Base-by-base conservation (phyloP, 2,329 filamentous ascomycete genomes). In the Zelopaecilomyces penicillatus region DNA sequence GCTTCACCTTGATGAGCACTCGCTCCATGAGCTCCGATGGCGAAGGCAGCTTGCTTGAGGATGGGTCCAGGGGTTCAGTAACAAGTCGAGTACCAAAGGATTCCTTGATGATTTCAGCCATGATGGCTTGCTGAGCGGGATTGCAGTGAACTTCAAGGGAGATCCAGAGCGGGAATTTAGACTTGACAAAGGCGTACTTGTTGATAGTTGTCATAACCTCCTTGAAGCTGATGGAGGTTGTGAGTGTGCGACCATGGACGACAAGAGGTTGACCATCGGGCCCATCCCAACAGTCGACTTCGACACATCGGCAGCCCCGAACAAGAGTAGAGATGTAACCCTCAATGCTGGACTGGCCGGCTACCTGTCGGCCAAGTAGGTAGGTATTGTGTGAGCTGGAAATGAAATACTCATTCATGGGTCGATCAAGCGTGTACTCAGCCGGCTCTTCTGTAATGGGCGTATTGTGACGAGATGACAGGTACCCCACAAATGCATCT, bases 311-410 rank as follows among this genome's bases (percentile, higher is more conserved):
- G 62, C 93, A 98, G 6, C 90, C 90, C 48, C 87, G 84, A 51
- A 87, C 82, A 5, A 98, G 75, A 3, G 90, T 87, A 6, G 82
- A 82, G 55, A 97, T 94, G 66, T 98, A 98, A 37, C 89, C 89
- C 64, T 98, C 93, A 2, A 94, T 86, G 59, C 90, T 97, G 2
- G 93, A 96, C 37, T 86, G 79, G 29, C 91, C 91, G 8, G 82
- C 85, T 2, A 97, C 83, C 63, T 98, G 93, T 43, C 90, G 83
- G 10, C 93, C 93, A 4, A 94, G 74, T 1, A 98, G 81, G 58
- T 98, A 98, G 0, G 93, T 98, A 65, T 98, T 98, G 73, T 98
- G 93, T 2, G 93, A 97, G 69, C 90, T 96, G 1, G 91, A 97
- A 53, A 98, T 93, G 70, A 89, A 96, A 65, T 98, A 98, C 61